phyloP scores from a whole-genome alignment of 1,284 basidiomycete genomes.

The Ustilago bromivora region DNA sequence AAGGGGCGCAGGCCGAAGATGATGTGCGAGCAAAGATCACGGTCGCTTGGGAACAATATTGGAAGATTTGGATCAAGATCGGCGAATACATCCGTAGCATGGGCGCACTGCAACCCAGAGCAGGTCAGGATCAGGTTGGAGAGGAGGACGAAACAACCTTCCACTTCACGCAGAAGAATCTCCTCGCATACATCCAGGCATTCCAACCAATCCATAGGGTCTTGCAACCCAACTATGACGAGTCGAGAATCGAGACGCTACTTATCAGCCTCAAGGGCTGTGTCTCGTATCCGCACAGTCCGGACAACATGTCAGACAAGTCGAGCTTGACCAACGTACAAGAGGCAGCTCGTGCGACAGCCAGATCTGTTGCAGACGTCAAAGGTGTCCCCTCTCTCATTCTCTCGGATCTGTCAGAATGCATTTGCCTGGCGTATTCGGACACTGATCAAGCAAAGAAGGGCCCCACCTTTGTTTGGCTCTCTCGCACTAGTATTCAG shows the following conservation, averaged over 20 bases:
- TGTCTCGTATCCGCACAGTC: slow-evolving; percentile 82
- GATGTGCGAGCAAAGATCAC: slow-evolving; percentile 12
- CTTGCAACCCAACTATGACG: slow-evolving; percentile 64
- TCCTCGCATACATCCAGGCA: slow-evolving; percentile 82
- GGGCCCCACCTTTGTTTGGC: slow-evolving; percentile 85
- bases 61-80: slow-evolving; percentile 36
- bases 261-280: slow-evolving; percentile 84
- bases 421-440: slow-evolving; percentile 81
- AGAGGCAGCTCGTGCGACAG: slow-evolving; percentile 78
- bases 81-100: slow-evolving; percentile 23
- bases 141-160: slow-evolving; percentile 7
- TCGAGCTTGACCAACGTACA: slow-evolving; percentile 84
- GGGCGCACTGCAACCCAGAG: slow-evolving; percentile 6
- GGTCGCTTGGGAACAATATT: slow-evolving; percentile 33
- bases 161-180: slow-evolving; percentile 86
- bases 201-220: slow-evolving; percentile 71
- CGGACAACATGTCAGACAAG: slow-evolving; percentile 87
- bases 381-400: slow-evolving; percentile 79
- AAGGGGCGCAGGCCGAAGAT: slow-evolving; percentile 4
- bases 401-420: slow-evolving; percentile 85
- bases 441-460: slow-evolving; percentile 53
- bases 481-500: slow-evolving; percentile 88
- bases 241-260: slow-evolving; percentile 77
- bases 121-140: background rate
- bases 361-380: slow-evolving; percentile 75